Conservation (phyloP, 2,329 filamentous ascomycete species). For the Aspergillus intermedius region DNA sequence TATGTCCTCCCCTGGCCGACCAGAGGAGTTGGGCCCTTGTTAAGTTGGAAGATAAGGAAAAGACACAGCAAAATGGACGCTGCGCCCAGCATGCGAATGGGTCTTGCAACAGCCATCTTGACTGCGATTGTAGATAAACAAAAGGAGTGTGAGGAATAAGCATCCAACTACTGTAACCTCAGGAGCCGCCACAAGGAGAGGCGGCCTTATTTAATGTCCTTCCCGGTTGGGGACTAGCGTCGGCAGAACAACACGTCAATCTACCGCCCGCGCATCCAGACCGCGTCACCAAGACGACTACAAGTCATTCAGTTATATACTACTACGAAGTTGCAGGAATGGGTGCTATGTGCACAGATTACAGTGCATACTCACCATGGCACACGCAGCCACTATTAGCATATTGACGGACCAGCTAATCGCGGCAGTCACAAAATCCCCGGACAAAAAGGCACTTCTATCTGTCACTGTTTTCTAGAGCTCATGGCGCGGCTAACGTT, state of each 20-base stretch:
- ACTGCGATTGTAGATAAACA: slow-evolving; percentile 18
- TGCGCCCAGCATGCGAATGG: slow-evolving; percentile 71
- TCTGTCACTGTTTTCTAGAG: neutral
- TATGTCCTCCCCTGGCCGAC: slow-evolving; percentile 36
- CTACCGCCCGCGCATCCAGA: neutral
- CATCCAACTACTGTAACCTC: neutral
- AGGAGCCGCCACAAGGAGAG: neutral
- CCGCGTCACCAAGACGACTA: neutral
- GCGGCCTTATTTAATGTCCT: neutral
- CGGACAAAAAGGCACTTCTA: slow-evolving; percentile 40
- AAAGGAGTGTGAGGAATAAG: neutral
- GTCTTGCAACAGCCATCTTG: slow-evolving; percentile 75
- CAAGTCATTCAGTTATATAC: neutral
- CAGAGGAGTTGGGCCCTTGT: slow-evolving; percentile 46
- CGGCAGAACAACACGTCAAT: slow-evolving; percentile 8
- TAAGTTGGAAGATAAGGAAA: slow-evolving; percentile 71
- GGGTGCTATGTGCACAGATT: neutral
- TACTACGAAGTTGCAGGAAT: neutral
- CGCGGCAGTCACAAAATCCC: slow-evolving; percentile 52
- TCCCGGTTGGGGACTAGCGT: slow-evolving; percentile 19
- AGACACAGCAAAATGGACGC: slow-evolving; percentile 66
- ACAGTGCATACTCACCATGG: slow-evolving; percentile 48
- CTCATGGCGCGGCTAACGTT: slow-evolving; percentile 5
- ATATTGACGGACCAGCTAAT: slow-evolving; percentile 66
- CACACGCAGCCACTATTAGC: slow-evolving; percentile 60